Conservation (phyloP, 805 yeast species). For the Allodekkera sacchari region DNA sequence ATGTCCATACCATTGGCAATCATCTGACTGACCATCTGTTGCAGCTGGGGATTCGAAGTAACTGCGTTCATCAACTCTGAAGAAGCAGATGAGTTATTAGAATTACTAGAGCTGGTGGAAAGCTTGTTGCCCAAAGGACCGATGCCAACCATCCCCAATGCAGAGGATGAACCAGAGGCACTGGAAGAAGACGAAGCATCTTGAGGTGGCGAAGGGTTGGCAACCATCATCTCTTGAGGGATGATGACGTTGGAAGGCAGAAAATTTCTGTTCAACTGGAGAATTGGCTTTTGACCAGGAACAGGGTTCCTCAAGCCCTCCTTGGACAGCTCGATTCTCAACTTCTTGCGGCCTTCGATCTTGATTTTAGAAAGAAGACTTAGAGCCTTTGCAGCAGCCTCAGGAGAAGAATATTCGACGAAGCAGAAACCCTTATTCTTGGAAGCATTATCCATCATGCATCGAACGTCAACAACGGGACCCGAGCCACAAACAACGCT, state of each 20-base stretch:
- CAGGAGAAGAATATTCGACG: constrained; percentile 46
- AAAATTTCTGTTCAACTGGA: constrained; percentile 35
- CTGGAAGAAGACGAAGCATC: background rate
- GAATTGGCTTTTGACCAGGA: constrained; percentile 33
- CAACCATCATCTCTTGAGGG: constrained; percentile 38
- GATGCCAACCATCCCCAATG: no score
- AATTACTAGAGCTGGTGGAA: background rate
- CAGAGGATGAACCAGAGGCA: background rate
- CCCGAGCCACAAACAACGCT: constrained; percentile 70
- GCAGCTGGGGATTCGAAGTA: constrained; percentile 24
- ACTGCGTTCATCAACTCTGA: constrained; percentile 18
- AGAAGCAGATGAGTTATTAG: constrained; percentile 1
- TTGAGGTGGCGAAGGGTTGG: constrained; percentile 2
- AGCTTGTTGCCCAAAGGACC: no score
- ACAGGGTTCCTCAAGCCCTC: constrained; percentile 41
- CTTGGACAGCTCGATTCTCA: constrained; percentile 53
- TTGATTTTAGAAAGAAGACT: constrained; percentile 35
- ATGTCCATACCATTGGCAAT: constrained; percentile 28
- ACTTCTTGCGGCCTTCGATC: constrained; percentile 36
- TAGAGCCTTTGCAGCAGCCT: constrained; percentile 45
- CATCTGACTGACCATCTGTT: constrained; percentile 28
- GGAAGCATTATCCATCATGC: constrained; percentile 50
- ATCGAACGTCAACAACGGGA: constrained; percentile 55
- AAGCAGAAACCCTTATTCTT: constrained; percentile 63
- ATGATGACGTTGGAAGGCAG: constrained; percentile 51